These are phyloP conservation scores for Ceratocystis eucalypticola DNA, from an alignment of 2,329 filamentous ascomycete genomes.

Conservation along the genomic window DNA sequence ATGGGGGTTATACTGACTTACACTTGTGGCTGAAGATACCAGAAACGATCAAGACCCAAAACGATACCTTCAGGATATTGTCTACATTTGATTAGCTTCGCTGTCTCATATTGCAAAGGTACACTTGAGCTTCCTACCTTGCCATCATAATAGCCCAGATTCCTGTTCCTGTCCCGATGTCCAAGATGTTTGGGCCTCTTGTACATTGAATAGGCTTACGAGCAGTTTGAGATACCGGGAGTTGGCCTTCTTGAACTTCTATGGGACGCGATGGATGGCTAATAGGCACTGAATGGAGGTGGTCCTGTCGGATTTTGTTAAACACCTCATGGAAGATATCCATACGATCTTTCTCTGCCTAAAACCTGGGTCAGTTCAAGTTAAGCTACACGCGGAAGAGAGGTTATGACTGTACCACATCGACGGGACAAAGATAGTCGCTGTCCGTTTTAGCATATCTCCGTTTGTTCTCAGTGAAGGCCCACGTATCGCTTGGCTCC, in stretches of 20 bases:
- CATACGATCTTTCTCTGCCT: conserved; percentile 62
- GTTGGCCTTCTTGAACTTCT: neutral
- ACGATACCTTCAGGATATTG: conserved; percentile 23
- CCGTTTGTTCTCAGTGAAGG: conserved; percentile 52
- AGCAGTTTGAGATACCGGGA: neutral
- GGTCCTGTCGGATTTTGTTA: conserved; percentile 15
- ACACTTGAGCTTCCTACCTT: conserved; percentile 40
- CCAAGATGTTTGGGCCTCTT: conserved; percentile 35
- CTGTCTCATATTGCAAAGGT: no score
- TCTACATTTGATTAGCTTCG: conserved; percentile 6
- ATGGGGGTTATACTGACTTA: conserved; percentile 22
- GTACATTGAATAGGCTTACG: conserved; percentile 13
- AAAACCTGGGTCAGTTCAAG: conserved; percentile 18
- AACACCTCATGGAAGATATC: conserved; percentile 75
- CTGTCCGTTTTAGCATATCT: conserved; percentile 55
- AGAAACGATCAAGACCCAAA: conserved; percentile 30
- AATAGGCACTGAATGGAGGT: conserved; percentile 17
- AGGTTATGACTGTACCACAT: conserved; percentile 43
- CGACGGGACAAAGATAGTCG: conserved; percentile 65
- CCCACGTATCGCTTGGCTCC: conserved; percentile 10
- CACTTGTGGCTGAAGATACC: conserved; percentile 30
- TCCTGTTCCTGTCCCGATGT: conserved; percentile 73
- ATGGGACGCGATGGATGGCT: neutral
- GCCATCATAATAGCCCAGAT: conserved; percentile 87
- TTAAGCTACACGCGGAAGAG: neutral